Percentiles rank a stretch among this genome's conserved stretches.
These are phyloP conservation scores for Tetradesmus obliquus DNA, from an alignment of 139 green algal genomes.

Conservation along the genomic window DNA sequence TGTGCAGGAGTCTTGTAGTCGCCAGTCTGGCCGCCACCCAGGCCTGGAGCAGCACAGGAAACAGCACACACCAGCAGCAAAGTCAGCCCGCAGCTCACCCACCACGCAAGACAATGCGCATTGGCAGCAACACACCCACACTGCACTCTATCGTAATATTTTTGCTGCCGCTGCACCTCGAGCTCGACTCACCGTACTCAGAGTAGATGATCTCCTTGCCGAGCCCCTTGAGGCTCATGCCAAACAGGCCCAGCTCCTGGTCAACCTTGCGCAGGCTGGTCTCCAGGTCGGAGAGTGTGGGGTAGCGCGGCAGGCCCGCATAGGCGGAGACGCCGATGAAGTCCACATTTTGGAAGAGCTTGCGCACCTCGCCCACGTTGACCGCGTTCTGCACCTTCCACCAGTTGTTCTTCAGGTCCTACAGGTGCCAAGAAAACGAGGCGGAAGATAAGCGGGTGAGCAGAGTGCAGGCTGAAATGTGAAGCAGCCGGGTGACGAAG, in stretches of 20 bases:
- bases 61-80: neutral
- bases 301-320: conserved; percentile 38
- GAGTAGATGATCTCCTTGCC: conserved; percentile 49
- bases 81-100: neutral
- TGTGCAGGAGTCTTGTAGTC: conserved; percentile 35
- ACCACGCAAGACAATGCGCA: neutral
- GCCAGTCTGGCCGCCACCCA: conserved; percentile 40
- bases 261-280: conserved; percentile 32
- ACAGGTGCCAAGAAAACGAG: neutral
- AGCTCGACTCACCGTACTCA: conserved; percentile 41
- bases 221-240: conserved; percentile 33
- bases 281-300: conserved; percentile 26
- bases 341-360: conserved; percentile 26
- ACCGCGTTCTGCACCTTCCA: conserved; percentile 36
- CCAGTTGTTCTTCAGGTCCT: conserved; percentile 49
- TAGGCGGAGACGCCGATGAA: conserved; percentile 40
- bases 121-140: too few relatives aligned
- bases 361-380: conserved; percentile 3
- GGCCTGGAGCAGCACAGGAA: neutral
- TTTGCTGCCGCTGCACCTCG: neutral
- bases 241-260: conserved; percentile 43
- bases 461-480: too few relatives aligned
- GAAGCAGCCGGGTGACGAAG: too few relatives aligned
- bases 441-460: too few relatives aligned
- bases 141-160: too few relatives aligned